Base-by-base conservation (phyloP, 768 basidiomycete genomes). In the Podaxis sp. region DNA sequence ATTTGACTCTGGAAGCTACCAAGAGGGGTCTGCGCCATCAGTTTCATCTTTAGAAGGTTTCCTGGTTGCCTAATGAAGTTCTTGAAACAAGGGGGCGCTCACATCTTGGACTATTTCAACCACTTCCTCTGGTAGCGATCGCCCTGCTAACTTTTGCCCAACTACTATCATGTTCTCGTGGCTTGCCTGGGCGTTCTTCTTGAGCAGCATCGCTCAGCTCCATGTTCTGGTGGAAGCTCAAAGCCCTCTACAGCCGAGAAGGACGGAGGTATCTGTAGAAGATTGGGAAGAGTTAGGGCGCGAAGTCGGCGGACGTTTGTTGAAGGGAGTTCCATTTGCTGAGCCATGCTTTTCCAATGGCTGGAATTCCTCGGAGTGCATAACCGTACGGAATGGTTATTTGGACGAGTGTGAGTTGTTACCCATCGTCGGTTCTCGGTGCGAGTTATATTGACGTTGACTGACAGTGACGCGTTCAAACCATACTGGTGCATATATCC, bases 321-420 rank as follows among this genome's bases (percentile, higher is more conserved):
- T 58, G 11, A 40, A 21, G 18, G 53, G 59, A 1, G 40, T 38
- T 6, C 69, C 69, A 0, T 69, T 69, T 32, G 62, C 68, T 11
- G 50, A 64, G 46, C 64, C 69, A 1, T 70, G 69, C 55, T 70
- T 64, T 55, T 42, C 57, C 40, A 40, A 61, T 25, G 11, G 51
- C 9, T 66, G 56, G 38, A 53, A 63, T 37, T 67, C 66, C 2
- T 38, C 65, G 4, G 63, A 51, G 21, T 69, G 68, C 48, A 16
- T 40, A 1, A 21, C 46, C 11, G 42, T 67, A 5, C 55, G 56
- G 21, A 51, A 58, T 16, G 47, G 51, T 27, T 70, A 69, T 47
- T n/a, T 59, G 18, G 63, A 68, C 23, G 65, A 65, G 62, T 28
- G 69, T 69, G 32, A 37, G 62, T 35, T 35, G 18, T 44, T 6